Percentiles rank a stretch among this genome's conserved stretches.
These are phyloP conservation scores for Dalbergia oliveri DNA, from an alignment of 306 rosid species.

Conservation along the genomic window DNA sequence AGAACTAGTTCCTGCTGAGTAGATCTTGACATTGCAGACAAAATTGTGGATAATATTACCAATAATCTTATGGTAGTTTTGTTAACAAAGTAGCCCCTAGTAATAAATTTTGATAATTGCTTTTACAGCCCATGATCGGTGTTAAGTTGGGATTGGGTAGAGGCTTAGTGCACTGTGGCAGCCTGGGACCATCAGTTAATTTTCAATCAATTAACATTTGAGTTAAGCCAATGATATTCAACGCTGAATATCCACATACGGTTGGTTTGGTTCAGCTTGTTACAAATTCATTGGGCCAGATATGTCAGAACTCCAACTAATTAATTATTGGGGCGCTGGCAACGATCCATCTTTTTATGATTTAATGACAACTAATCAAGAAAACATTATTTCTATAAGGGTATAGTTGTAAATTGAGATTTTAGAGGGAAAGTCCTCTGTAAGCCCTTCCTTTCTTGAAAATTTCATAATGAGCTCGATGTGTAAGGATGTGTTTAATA, in stretches of 20 bases:
- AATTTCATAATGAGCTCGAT: too few relatives aligned
- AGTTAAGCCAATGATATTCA: background rate
- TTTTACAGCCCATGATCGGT: background rate
- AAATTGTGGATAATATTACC: background rate
- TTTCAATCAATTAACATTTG: background rate
- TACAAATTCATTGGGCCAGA: background rate
- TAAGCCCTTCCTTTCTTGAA: too few relatives aligned
- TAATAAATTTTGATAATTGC: background rate
- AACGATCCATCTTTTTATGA: background rate
- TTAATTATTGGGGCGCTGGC: background rate
- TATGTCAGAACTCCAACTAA: background rate
- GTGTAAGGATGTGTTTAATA: too few relatives aligned
- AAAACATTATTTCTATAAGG: background rate
- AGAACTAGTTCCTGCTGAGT: background rate
- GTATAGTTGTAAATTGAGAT: too few relatives aligned
- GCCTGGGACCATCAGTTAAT: background rate
- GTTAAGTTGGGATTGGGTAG: constrained; percentile 17
- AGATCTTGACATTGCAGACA: constrained; percentile 11
- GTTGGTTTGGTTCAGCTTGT: background rate
- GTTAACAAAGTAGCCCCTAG: background rate
- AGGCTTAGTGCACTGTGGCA: constrained; percentile 8
- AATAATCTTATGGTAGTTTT: constrained; percentile 1
- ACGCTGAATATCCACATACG: background rate
- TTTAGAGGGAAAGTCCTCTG: too few relatives aligned
- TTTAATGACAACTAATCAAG: background rate